phyloP scores from a whole-genome alignment of 1,284 basidiomycete genomes.

The Tilletiopsis washingtonensis region DNA sequence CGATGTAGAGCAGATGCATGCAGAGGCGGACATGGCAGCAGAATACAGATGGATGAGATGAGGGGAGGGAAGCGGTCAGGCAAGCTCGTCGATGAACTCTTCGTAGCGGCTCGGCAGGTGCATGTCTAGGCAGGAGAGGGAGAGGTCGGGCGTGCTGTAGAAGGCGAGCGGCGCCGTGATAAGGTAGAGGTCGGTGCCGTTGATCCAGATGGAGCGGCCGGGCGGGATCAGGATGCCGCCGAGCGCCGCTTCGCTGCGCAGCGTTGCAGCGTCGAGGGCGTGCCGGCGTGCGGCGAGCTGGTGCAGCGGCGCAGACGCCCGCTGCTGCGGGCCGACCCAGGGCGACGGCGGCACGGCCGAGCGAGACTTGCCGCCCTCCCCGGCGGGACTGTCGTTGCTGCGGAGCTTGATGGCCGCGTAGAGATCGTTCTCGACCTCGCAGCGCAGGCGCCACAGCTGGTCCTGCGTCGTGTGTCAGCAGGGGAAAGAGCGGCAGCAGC shows the following conservation, averaged over 20 bases:
- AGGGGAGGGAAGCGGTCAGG: no score
- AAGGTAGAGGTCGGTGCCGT: slow-evolving; percentile 25
- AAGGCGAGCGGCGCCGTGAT: slow-evolving; percentile 36
- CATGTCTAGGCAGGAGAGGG: slow-evolving; percentile 32
- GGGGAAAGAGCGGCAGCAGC: no score
- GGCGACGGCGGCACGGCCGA: slow-evolving; percentile 27
- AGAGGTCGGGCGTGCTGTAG: slow-evolving; percentile 39
- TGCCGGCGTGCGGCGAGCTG: slow-evolving; percentile 32
- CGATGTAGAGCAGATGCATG: no score
- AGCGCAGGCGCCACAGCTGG: slow-evolving; percentile 39
- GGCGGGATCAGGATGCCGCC: slow-evolving; percentile 38
- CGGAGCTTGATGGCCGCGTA: slow-evolving; percentile 36
- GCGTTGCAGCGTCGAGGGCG: slow-evolving; percentile 29
- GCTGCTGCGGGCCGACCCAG: slow-evolving; percentile 32
- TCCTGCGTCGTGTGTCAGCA: no score
- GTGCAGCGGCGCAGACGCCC: slow-evolving; percentile 27
- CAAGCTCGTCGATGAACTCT: no score
- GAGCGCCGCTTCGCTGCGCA: slow-evolving; percentile 31
- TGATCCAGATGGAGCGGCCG: slow-evolving; percentile 36
- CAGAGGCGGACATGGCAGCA: no score
- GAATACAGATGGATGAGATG: no score
- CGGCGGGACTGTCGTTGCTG: background rate
- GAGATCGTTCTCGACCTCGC: slow-evolving; percentile 42
- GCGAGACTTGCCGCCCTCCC: background rate
- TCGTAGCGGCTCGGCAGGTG: slow-evolving; percentile 46